Base-by-base conservation (phyloP, 257 asterid species). In the Solanum sparsipilum region DNA sequence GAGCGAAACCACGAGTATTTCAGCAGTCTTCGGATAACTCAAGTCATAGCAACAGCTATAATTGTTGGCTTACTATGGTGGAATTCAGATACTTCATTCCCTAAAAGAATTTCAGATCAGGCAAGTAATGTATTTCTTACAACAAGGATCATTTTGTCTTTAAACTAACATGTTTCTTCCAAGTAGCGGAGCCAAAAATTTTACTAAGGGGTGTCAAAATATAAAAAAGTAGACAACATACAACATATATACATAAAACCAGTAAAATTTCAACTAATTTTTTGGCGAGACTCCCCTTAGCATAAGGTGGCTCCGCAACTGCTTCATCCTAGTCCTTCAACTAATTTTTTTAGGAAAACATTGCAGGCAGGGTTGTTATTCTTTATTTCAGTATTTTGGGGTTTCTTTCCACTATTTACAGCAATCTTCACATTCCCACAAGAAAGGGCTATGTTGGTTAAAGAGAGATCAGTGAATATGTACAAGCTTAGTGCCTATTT, bases 381-480 rank as follows among this genome's bases (percentile, higher is more conserved):
- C 91, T 92, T 91, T 46, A 88, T 92, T 3, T 92, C 92, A 20
- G 93, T 91, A 39, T 92, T 89, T 83, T 92, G 94, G 93, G 91
- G 84, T 0, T 91, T 91, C 85, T 88, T 89, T 56, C 94, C 92
- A 0, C 88, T 91, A 12, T 90, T 89, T 88, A 88, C 91, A 52
- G 93, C 92, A 29, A 86, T 92, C 29, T 88, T 87, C 91, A 91
- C 94, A 87, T 92, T 92, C 72, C 92, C 90, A 48, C 89, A 91
- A 83, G 93, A 92, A 85, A 91, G 92, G 89, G 92, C 86, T 36
- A 91, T 91, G 94, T 39, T 92, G 15, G 86, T 88, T 11, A 91
- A 92, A 89, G 94, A 92, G 89, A 91, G 94, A 90, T 92, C 93
- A 82, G 94, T 89, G 9, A 89, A 60, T n/a, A 92, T 92, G 94